Percentiles rank a stretch among this genome's conserved stretches.
Evolutionary conservation across 2,329 filamentous ascomycete genomes (phyloP).

Genomic region (Alternaria ethzedia): DNA sequence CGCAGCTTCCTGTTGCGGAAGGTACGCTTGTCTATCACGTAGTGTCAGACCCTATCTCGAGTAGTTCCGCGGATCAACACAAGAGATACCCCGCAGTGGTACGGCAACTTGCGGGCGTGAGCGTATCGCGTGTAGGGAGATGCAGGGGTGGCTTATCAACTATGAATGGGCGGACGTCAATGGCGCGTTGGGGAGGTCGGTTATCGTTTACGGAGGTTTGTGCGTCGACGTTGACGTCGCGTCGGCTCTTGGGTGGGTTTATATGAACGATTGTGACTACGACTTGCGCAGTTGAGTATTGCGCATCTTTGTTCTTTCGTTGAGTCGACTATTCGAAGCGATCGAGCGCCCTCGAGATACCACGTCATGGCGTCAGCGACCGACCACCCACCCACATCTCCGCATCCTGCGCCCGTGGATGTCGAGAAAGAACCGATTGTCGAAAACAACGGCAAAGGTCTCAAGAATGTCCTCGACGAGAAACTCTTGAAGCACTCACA

Average conservation of each 20-base stretch:
- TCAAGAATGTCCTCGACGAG: constrained; percentile 22
- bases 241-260: not conserved
- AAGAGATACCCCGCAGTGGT: constrained; percentile 19
- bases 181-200: constrained; percentile 9
- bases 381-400: not conserved
- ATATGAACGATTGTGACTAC: not conserved
- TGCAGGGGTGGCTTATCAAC: constrained; percentile 24
- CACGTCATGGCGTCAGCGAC: constrained; percentile 6
- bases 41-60: constrained; percentile 19
- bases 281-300: not conserved
- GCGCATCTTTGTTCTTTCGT: not conserved
- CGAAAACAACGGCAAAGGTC: constrained; percentile 4
- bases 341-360: not conserved
- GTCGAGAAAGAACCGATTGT: constrained; percentile 27
- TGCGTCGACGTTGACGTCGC: not conserved
- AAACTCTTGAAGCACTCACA: constrained; percentile 57
- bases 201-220: constrained; percentile 7
- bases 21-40: constrained; percentile 16
- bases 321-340: not conserved
- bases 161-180: constrained; percentile 10
- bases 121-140: constrained; percentile 1
- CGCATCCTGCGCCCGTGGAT: not conserved
- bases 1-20: constrained; percentile 33
- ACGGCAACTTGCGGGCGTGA: constrained; percentile 11
- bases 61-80: constrained; percentile 13